phyloP scores from a whole-genome alignment of 108 stramenopile genomes.

The Skeletonema tropicum region DNA sequence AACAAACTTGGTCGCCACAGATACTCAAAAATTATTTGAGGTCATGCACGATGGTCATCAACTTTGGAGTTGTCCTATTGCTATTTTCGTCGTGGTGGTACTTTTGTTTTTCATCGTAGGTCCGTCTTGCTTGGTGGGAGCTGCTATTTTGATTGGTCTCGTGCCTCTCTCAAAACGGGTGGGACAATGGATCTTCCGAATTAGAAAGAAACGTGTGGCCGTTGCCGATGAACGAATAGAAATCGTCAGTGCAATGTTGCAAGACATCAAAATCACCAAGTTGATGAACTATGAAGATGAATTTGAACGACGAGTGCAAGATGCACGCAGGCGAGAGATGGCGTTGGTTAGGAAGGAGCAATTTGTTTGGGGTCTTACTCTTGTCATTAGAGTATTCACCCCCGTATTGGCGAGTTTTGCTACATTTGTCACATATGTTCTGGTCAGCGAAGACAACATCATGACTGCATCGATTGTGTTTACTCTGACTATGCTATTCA shows the following conservation, averaged over 20 bases:
- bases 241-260: slow-evolving; percentile 65
- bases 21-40: slow-evolving; percentile 82
- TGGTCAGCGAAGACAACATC: slow-evolving; percentile 55
- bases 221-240: slow-evolving; percentile 77
- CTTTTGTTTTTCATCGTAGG: slow-evolving; percentile 69
- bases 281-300: slow-evolving; percentile 79
- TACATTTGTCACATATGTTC: slow-evolving; percentile 72
- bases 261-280: slow-evolving; percentile 82
- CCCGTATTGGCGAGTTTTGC: slow-evolving; percentile 71
- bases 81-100: slow-evolving; percentile 67
- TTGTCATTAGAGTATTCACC: slow-evolving; percentile 72
- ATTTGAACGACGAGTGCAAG: slow-evolving; percentile 54
- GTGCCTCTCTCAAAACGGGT: slow-evolving; percentile 74
- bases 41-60: slow-evolving; percentile 76
- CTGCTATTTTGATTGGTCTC: slow-evolving; percentile 64
- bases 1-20: slow-evolving; percentile 73
- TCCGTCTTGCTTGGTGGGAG: slow-evolving; percentile 68
- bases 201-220: slow-evolving; percentile 57
- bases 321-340: slow-evolving; percentile 54
- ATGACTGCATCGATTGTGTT: slow-evolving; percentile 69
- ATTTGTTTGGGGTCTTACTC: slow-evolving; percentile 64
- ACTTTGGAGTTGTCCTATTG: slow-evolving; percentile 84
- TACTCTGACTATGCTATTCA: slow-evolving; percentile 62
- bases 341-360: slow-evolving; percentile 59
- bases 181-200: slow-evolving; percentile 56